Conservation (phyloP, 2,329 filamentous ascomycete species). For the Anthostomella pinea region DNA sequence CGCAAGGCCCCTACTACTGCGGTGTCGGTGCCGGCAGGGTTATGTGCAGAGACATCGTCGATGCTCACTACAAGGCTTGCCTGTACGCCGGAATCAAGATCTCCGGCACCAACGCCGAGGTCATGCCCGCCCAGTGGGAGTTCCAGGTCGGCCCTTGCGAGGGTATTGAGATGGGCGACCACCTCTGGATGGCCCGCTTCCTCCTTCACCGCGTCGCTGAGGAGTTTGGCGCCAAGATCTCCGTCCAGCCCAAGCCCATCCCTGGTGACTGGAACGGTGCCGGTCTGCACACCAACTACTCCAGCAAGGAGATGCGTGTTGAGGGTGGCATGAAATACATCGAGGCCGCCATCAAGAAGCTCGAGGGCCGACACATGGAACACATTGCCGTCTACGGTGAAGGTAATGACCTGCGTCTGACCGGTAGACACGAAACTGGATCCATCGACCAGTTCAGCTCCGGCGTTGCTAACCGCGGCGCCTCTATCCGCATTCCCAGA, state of each 20-base stretch:
- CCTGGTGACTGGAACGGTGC: constrained; percentile 96
- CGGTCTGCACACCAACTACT: constrained; percentile 81
- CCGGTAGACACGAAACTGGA: constrained; percentile 91
- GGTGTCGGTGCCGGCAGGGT: constrained; percentile 97
- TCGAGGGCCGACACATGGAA: constrained; percentile 72
- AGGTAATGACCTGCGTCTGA: constrained; percentile 92
- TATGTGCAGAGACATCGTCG: constrained; percentile 96
- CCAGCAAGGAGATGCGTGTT: constrained; percentile 79
- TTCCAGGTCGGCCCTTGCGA: constrained; percentile 91
- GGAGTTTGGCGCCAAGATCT: constrained; percentile 95
- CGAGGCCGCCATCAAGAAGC: constrained; percentile 80
- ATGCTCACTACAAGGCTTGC: constrained; percentile 83
- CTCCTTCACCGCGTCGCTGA: constrained; percentile 88
- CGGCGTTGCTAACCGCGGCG: constrained; percentile 93
- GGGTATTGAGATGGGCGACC: constrained; percentile 90
- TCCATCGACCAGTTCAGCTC: constrained; percentile 90
- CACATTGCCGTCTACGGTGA: constrained; percentile 94
- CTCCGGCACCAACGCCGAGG: constrained; percentile 97
- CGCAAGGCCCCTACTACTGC: constrained; percentile 95
- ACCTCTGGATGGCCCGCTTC: constrained; percentile 93
- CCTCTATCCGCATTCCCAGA: constrained; percentile 88
- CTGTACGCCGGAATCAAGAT: constrained; percentile 89
- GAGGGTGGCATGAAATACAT: constrained; percentile 97
- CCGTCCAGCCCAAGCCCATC: constrained; percentile 93
- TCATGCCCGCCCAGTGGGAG: constrained; percentile 98